A percentile compares a stretch with the other conserved stretches of the same genome.
Evolutionary conservation across 768 basidiomycete genomes (phyloP).

Genomic region (Boletus rufocinnamomeus): DNA sequence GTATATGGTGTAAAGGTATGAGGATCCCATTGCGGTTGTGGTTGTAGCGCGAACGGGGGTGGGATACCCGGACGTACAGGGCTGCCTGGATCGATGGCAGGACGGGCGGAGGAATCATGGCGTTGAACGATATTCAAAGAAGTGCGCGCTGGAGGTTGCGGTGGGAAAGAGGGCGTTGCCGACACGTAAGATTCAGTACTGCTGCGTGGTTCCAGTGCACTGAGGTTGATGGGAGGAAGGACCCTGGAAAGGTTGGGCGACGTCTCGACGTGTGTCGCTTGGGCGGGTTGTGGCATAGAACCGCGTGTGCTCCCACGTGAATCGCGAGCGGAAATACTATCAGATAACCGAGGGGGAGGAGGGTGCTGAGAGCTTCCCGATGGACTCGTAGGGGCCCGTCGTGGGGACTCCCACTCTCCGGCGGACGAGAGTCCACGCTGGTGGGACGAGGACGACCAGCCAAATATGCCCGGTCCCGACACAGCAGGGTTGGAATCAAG

Average conservation of each 20-base stretch:
- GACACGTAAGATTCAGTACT: constrained; percentile 23
- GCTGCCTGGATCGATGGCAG: constrained; percentile 16
- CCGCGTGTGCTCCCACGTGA: constrained; percentile 16
- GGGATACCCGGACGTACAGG: constrained; percentile 32
- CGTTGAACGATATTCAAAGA: constrained; percentile 17
- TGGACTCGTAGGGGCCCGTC: constrained; percentile 14
- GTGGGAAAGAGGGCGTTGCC: constrained; percentile 33
- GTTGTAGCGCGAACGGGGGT: constrained; percentile 68
- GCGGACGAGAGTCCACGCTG: constrained; percentile 20
- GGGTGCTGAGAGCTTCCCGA: constrained; percentile 5
- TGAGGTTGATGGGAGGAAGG: constrained; percentile 31
- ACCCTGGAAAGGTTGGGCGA: constrained; percentile 31
- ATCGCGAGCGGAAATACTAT: constrained; percentile 12
- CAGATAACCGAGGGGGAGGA: constrained; percentile 9
- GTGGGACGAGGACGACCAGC: constrained; percentile 25
- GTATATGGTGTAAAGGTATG: constrained; percentile 41
- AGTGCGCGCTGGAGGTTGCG: constrained; percentile 33
- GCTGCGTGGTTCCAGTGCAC: constrained; percentile 19
- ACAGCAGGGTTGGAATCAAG: constrained; percentile 42
- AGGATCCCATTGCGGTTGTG: constrained; percentile 65
- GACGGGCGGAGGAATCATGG: constrained; percentile 26
- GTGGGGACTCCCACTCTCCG: constrained; percentile 22
- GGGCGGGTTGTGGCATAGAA: constrained; percentile 12
- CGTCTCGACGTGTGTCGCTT: constrained; percentile 13
- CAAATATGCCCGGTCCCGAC: constrained; percentile 59